Base-by-base conservation (phyloP, 441 rosid species). In the Populus trichocarpa region DNA sequence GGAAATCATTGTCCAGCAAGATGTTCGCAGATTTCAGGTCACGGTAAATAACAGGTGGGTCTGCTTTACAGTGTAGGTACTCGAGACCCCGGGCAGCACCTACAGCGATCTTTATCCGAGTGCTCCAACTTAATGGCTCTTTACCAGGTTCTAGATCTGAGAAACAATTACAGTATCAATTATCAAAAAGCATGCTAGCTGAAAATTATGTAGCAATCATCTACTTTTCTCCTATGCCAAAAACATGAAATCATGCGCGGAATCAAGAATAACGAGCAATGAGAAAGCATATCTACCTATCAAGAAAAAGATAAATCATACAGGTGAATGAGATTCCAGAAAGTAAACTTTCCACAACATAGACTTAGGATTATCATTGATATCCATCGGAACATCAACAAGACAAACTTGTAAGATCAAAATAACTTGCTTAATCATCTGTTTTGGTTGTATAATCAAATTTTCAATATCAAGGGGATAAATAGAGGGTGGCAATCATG, bases 1-100 rank as follows among this genome's bases (percentile, higher is more conserved):
- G 84, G 75, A 92, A 94, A 73, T 95, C 98, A 69, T 89, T 88
- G 5, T 91, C 98, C n/a, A 96, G 87, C 80, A 96, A 87, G 81
- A 96, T 96, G 83, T 96, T 96, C 70, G 98, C 94, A 9, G 99
- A 90, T 81, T 96, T 96, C 79, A 96, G 88, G 80, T 96, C 99
- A 74, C 99, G 86, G 63, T 96, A 96, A 63, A 96, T 96, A 78
- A 96, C 99, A 3, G 98, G 99, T 2, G 99, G 99, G 79, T 92
- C 90, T 22, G 98, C 97, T 86, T 91, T 92, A 73, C 95, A 95
- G 42, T 96, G 99, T 12, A 96, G 87, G 81, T 91, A 90, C 79
- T 94, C 97, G 78, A 96, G 87, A 38, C 99, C 98, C 81, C 86
- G 88, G 0, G 99, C 97, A 10, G 99, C 99, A 73, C 98, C 99